phyloP scores from a whole-genome alignment of 805 yeast genomes.

The Blastobotrys americana region DNA sequence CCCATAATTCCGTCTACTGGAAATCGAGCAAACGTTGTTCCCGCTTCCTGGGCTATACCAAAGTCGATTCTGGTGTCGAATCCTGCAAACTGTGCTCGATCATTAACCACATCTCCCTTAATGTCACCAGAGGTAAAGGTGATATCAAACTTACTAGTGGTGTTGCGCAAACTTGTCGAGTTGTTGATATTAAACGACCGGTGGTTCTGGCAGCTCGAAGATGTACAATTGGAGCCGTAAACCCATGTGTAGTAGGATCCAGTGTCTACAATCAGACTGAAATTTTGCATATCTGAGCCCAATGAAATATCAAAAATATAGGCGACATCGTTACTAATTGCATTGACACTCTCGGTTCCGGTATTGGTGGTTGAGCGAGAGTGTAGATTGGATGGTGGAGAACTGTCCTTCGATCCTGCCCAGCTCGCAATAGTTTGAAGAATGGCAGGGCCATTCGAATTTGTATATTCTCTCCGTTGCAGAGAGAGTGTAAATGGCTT shows the following conservation, averaged over 20 bases:
- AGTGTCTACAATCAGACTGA: conserved; percentile 53
- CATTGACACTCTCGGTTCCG: conserved; percentile 17
- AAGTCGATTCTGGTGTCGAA: conserved; percentile 35
- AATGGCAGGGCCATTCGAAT: not conserved
- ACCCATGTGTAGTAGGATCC: conserved; percentile 63
- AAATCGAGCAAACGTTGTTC: conserved; percentile 45
- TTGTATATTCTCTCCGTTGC: not conserved
- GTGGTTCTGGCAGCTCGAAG: conserved; percentile 37
- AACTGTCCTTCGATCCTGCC: too few species aligned
- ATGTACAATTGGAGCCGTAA: conserved; percentile 45
- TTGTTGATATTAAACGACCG: conserved; percentile 11
- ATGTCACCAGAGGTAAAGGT: conserved; percentile 50
- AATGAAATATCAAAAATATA: conserved; percentile 23
- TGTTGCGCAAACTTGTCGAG: conserved; percentile 12
- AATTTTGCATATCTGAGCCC: conserved; percentile 29
- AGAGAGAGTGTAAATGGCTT: not conserved
- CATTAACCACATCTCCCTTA: conserved; percentile 41
- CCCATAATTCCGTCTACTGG: conserved; percentile 57
- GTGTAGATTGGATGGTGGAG: not conserved
- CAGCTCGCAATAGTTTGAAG: not conserved
- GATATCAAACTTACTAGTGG: conserved; percentile 37
- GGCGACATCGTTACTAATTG: conserved; percentile 25
- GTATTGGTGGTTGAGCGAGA: not conserved
- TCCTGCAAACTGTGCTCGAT: conserved; percentile 34
- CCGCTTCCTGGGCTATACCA: conserved; percentile 49